phyloP scores from a whole-genome alignment of 495 filamentous ascomycete species.

The Penicillium dipodomyicola region DNA sequence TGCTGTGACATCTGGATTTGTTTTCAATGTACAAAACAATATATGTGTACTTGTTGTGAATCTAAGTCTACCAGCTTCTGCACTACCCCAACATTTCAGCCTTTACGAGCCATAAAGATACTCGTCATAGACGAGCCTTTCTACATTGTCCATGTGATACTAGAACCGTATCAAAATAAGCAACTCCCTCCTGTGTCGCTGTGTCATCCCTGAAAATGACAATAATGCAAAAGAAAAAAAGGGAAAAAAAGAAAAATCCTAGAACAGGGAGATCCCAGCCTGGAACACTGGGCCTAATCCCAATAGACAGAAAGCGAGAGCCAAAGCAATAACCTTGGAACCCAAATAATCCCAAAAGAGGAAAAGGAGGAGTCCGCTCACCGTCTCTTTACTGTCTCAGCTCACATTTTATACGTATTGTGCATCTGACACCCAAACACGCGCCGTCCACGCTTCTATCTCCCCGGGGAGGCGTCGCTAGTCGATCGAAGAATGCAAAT shows the following conservation, averaged over 20 bases:
- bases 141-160: neutral
- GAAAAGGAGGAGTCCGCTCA: neutral
- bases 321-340: neutral
- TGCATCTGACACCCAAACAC: neutral
- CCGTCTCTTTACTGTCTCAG: slow-evolving; percentile 9
- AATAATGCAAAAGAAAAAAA: no score
- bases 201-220: neutral
- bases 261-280: neutral
- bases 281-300: neutral
- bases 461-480: neutral
- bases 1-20: neutral
- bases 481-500: slow-evolving; percentile 13
- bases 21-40: neutral
- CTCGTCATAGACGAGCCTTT: neutral
- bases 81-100: neutral
- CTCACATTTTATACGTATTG: neutral
- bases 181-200: neutral
- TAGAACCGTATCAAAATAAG: neutral
- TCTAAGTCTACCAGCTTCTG: neutral
- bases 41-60: neutral
- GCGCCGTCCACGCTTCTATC: slow-evolving; percentile 1
- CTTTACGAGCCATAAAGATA: neutral
- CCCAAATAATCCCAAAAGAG: neutral
- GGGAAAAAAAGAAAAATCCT: no score
- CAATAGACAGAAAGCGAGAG: neutral